Percentiles rank a stretch among this genome's conserved stretches.
Evolutionary conservation across 108 stramenopile genomes (phyloP).

Genomic region (Cyclotella atomus): DNA sequence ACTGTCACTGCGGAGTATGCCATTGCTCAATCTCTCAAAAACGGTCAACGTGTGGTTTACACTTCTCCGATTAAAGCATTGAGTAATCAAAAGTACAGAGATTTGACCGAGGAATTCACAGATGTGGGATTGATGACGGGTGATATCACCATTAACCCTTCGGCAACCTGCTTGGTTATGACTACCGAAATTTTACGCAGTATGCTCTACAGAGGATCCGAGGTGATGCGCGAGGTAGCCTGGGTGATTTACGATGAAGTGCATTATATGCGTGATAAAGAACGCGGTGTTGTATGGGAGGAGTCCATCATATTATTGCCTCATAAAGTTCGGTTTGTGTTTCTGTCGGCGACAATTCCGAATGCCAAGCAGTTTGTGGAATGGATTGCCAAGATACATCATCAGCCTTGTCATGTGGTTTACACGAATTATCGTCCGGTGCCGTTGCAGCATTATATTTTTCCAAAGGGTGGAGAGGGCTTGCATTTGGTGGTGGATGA

Average conservation of each 20-base stretch:
- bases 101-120: constrained; percentile 93
- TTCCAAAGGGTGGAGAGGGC: constrained; percentile 93
- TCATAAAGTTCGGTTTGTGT: constrained; percentile 94
- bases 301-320: constrained; percentile 97
- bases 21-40: constrained; percentile 94
- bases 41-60: constrained; percentile 97
- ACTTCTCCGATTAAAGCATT: constrained; percentile 99
- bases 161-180: constrained; percentile 96
- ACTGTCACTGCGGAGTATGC: constrained; percentile 95
- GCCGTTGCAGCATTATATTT: constrained; percentile 98
- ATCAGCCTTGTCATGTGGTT: constrained; percentile 99
- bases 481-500: constrained; percentile 98
- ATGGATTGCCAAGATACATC: constrained; percentile 94
- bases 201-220: constrained; percentile 99
- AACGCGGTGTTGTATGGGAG: constrained; percentile 89
- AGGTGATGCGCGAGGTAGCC: constrained; percentile 97
- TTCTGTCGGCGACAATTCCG: constrained; percentile 98
- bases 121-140: constrained; percentile 99
- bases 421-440: constrained; percentile 99
- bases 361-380: constrained; percentile 94
- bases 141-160: constrained; percentile 98
- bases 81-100: constrained; percentile 98
- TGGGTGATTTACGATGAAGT: constrained; percentile 99
- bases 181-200: constrained; percentile 98
- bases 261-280: constrained; percentile 99